Conservation (phyloP, 345 rosid genomes). For the Populus alba region DNA sequence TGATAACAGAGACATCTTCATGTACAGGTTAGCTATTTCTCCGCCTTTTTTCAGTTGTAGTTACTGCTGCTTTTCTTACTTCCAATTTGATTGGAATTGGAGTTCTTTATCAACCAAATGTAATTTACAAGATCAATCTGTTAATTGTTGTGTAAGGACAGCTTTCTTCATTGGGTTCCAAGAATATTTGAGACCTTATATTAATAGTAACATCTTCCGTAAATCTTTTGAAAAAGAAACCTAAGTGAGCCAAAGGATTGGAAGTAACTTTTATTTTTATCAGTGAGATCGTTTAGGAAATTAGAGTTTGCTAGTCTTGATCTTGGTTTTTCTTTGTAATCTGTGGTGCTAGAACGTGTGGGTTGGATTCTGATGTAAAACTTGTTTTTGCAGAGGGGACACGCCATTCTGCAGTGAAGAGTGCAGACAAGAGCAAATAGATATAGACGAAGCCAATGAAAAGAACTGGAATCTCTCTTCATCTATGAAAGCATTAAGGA, state of each 20-base stretch:
- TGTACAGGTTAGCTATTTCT: slow-evolving; percentile 57
- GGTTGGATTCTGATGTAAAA: slow-evolving; percentile 7
- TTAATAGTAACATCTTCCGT: too few relatives aligned
- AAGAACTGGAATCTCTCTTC: slow-evolving; percentile 58
- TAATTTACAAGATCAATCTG: background rate
- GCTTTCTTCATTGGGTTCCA: too few relatives aligned
- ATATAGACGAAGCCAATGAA: slow-evolving; percentile 60
- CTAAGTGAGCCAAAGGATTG: too few relatives aligned
- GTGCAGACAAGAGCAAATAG: slow-evolving; percentile 80
- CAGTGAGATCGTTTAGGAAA: background rate
- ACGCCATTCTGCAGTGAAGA: slow-evolving; percentile 82
- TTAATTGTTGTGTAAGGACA: background rate
- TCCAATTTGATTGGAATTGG: background rate
- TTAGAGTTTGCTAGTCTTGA: background rate
- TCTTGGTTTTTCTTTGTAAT: background rate
- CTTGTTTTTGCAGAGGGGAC: slow-evolving; percentile 62
- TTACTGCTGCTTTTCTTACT: background rate
- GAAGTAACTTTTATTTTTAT: too few relatives aligned
- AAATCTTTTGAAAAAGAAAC: too few relatives aligned
- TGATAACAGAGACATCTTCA: slow-evolving; percentile 68
- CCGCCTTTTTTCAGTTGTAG: background rate
- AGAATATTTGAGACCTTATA: too few relatives aligned
- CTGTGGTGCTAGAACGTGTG: background rate
- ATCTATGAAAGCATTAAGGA: slow-evolving; percentile 57
- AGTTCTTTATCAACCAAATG: background rate